phyloP scores from a whole-genome alignment of 139 green algal species.

The Micromonas commoda region DNA sequence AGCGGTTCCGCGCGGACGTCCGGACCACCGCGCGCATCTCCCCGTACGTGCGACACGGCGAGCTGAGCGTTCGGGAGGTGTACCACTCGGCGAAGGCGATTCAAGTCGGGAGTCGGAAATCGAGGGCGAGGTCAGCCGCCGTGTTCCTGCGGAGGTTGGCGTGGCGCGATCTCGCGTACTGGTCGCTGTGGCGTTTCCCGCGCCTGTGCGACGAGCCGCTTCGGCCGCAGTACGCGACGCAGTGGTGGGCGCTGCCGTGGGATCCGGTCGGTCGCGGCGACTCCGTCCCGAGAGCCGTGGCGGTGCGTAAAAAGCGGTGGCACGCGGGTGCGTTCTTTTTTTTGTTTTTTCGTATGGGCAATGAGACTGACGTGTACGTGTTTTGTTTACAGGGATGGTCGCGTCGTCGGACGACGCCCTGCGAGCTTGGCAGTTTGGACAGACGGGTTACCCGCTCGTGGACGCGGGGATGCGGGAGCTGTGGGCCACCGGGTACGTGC shows the following conservation, averaged over 20 bases:
- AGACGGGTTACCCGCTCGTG: slow-evolving; percentile 55
- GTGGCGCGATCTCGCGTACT: slow-evolving; percentile 67
- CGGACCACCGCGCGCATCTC: background rate
- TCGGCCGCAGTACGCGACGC: slow-evolving; percentile 1
- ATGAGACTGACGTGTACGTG: too few species aligned
- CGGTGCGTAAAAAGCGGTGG: background rate
- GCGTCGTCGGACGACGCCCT: background rate
- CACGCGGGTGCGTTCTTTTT: too few species aligned
- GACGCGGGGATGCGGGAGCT: slow-evolving; percentile 57
- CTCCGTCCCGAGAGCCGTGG: background rate
- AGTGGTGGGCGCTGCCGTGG: slow-evolving; percentile 11
- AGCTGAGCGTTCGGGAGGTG: slow-evolving; percentile 12
- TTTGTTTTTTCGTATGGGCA: too few species aligned
- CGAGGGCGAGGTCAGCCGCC: background rate
- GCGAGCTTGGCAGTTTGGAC: slow-evolving; percentile 27
- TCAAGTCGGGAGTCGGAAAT: background rate
- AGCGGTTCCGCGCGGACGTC: background rate
- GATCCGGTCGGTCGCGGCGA: slow-evolving; percentile 4
- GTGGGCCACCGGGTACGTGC: slow-evolving; percentile 56
- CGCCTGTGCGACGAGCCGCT: background rate
- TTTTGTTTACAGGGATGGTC: background rate
- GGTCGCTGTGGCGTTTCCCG: slow-evolving; percentile 47
- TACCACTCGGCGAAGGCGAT: background rate
- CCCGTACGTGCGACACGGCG: slow-evolving; percentile 13
- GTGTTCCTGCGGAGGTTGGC: slow-evolving; percentile 42